Evolutionary conservation across 169 alveolate species (phyloP), one percentile per base, ranked within the genome.

Genomic region (Cryptosporidium meleagridis): DNA sequence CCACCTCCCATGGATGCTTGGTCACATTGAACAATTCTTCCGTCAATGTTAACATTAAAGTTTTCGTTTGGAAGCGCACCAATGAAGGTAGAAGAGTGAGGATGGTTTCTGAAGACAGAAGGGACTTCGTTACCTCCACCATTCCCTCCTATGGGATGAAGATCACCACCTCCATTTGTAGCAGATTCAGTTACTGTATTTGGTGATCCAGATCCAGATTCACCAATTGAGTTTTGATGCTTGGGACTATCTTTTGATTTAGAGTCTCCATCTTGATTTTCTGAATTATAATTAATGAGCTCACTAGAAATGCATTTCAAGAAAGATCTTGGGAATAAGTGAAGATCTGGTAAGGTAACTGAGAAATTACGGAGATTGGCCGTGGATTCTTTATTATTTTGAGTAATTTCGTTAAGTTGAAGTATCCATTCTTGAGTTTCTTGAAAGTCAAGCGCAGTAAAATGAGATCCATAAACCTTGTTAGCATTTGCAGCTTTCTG

Each of bases 1-100:
- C 98, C 98, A 26, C 98, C 98, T 92, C 89, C 89, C 65, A 62
- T 26, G 0, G 75, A 37, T 35, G 89, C 89, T 41, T n/a, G 35
- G 23, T 35, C 45, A 29, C 89, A 80, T 3, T 62, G 73, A 16
- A 62, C 89, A 29, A 65, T 39, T 26, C 89, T 59, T 18, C 75
- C 89, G 21, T 80, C 89, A 29, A 80, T 80, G 37, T 37, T 80
- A 7, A 65, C 80, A 65, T 65, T 59, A 33, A 80, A 80, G 80
- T 80, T 80, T 8, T 65, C 75, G 26, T 21, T 80, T 23, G 72
- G 52, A 29, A 45, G 23, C 21, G 89, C 59, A 7, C 89, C 89
- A 59, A 80, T 80, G 33, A 80, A 80, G 52, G 62, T 62, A 12
- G 89, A 65, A 8, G 89, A 80, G 55, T 80, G 45, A 14, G 89